phyloP scores from a whole-genome alignment of 352 stramenopile genomes.

The Globisporangium alternatum region DNA sequence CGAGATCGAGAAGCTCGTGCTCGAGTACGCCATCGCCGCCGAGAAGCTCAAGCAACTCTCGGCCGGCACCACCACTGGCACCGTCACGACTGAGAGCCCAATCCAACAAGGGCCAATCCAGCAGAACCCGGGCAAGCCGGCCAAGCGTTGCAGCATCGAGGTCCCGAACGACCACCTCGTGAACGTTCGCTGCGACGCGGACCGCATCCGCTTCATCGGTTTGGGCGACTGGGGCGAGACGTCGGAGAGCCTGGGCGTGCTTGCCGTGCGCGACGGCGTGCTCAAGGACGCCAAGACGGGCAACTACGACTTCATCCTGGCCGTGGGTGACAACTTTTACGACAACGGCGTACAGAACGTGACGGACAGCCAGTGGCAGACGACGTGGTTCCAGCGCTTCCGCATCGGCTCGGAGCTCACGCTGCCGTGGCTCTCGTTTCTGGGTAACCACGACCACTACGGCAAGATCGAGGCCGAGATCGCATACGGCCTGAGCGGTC shows the following conservation, averaged over 20 bases:
- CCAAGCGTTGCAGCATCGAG: slow-evolving; percentile 13
- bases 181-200: slow-evolving; percentile 14
- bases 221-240: slow-evolving; percentile 38
- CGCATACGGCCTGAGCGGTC: slow-evolving; percentile 19
- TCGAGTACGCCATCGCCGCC: slow-evolving; percentile 3
- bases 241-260: slow-evolving; percentile 21
- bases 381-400: slow-evolving; percentile 33
- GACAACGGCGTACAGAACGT: slow-evolving; percentile 27
- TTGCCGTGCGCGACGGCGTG: slow-evolving; percentile 32
- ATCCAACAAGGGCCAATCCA: slow-evolving; percentile 1
- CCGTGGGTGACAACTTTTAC: slow-evolving; percentile 45
- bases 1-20: slow-evolving; percentile 1
- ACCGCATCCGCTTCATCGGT: slow-evolving; percentile 32
- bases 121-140: slow-evolving; percentile 3
- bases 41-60: background rate
- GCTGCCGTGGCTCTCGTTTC: slow-evolving; percentile 35
- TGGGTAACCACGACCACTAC: slow-evolving; percentile 44
- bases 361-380: slow-evolving; percentile 28
- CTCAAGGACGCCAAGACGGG: slow-evolving; percentile 20
- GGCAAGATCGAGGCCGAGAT: slow-evolving; percentile 34
- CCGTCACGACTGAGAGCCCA: background rate
- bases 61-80: background rate
- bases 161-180: slow-evolving; percentile 13
- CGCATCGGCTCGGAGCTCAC: slow-evolving; percentile 30
- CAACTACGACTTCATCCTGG: slow-evolving; percentile 36